phyloP scores from a whole-genome alignment of 202 grass and related monocot genomes.

The Brachypodium distachyon region DNA sequence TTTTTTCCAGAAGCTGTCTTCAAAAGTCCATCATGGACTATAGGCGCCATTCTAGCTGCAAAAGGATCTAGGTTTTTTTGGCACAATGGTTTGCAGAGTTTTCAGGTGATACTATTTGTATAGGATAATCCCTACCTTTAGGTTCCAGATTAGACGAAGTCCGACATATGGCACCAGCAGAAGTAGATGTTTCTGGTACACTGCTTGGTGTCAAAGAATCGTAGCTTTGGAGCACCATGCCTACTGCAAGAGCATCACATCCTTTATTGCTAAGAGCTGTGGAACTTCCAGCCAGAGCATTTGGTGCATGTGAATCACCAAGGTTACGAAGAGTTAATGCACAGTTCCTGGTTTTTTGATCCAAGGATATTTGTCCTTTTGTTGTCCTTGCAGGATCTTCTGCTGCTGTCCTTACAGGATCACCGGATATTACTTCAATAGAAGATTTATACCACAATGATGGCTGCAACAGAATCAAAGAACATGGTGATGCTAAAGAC shows the following conservation, averaged over 20 bases:
- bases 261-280: constrained; percentile 17
- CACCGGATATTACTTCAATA: constrained; percentile 4
- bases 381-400: constrained; percentile 12
- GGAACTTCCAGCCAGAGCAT: constrained; percentile 8
- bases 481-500: not conserved
- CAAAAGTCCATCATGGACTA: constrained; percentile 20
- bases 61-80: constrained; percentile 24
- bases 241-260: not conserved
- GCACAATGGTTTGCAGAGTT: not conserved
- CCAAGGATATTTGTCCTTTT: constrained; percentile 21
- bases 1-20: constrained; percentile 21
- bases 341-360: constrained; percentile 17
- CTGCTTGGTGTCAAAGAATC: constrained; percentile 4
- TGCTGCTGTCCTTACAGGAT: constrained; percentile 15
- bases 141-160: constrained; percentile 15
- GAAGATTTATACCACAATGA: constrained; percentile 46
- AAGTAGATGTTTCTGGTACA: constrained; percentile 24
- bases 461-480: constrained; percentile 43
- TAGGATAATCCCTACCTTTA: constrained; percentile 5
- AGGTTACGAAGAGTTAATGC: constrained; percentile 23
- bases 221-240: not conserved
- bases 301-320: constrained; percentile 24
- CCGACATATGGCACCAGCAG: not conserved
- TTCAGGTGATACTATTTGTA: constrained; percentile 8
- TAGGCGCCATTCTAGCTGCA: constrained; percentile 29